A percentile compares a stretch with the other conserved stretches of the same genome.
phyloP scores from a whole-genome alignment of 441 rosid species.

The Gossypium schwendimanii region DNA sequence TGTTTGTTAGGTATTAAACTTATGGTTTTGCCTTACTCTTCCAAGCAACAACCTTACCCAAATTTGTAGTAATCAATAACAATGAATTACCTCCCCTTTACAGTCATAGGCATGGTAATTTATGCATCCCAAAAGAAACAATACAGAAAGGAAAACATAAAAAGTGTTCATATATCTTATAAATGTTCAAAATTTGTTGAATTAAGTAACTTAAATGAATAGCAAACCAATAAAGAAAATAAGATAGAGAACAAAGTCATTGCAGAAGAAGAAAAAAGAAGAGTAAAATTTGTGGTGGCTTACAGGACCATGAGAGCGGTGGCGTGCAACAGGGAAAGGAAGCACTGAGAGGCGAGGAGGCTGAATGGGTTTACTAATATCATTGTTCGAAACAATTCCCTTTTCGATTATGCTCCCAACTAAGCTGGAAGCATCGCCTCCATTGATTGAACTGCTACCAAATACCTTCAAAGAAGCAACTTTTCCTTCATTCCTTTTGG shows the following conservation, averaged over 20 bases:
- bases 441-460: conserved; percentile 21
- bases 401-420: conserved; percentile 75
- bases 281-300: conserved; percentile 20
- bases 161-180: neutral
- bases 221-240: neutral
- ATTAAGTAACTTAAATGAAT: neutral
- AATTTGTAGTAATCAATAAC: neutral
- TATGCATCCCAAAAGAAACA: conserved; percentile 1
- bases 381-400: conserved; percentile 36
- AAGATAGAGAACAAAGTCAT: neutral
- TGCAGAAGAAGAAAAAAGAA: neutral
- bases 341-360: conserved; percentile 61
- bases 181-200: neutral
- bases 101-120: neutral
- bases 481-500: neutral
- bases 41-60: neutral
- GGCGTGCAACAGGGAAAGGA: conserved; percentile 87
- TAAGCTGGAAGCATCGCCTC: conserved; percentile 29
- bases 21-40: neutral
- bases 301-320: conserved; percentile 87
- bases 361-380: conserved; percentile 25
- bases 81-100: neutral
- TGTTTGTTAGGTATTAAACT: neutral
- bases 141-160: neutral
- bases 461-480: conserved; percentile 10